phyloP scores from a whole-genome alignment of 2,329 filamentous ascomycete genomes.

The Neopestalotiopsis sp. region DNA sequence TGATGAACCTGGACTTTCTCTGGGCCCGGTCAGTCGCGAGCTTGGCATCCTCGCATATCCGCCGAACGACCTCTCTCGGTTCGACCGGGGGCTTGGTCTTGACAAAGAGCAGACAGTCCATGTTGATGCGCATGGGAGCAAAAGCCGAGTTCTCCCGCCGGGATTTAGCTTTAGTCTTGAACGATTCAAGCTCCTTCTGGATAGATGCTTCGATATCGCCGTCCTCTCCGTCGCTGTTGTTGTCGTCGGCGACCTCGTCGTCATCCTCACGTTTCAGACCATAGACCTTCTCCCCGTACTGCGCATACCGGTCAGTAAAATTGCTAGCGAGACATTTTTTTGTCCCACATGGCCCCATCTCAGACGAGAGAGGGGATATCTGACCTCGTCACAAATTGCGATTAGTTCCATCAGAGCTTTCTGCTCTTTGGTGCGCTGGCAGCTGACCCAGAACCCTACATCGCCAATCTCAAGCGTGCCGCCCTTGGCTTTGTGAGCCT shows the following conservation, averaged over 20 bases:
- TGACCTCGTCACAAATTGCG: constrained; percentile 69
- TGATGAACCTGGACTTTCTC: constrained; percentile 61
- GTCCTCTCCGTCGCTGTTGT: constrained; percentile 48
- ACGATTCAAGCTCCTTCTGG: constrained; percentile 69
- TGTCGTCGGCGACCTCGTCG: constrained; percentile 40
- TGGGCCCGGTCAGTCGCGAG: constrained; percentile 44
- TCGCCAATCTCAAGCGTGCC: constrained; percentile 68
- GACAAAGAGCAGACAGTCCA: constrained; percentile 70
- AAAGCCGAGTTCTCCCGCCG: constrained; percentile 53
- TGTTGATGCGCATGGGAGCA: constrained; percentile 55
- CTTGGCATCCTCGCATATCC: constrained; percentile 61
- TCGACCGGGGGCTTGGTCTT: constrained; percentile 60
- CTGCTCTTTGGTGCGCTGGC: constrained; percentile 72
- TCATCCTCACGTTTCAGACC: constrained; percentile 44
- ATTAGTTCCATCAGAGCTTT: constrained; percentile 72
- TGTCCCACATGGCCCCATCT: neutral
- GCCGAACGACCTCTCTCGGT: constrained; percentile 56
- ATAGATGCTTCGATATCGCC: constrained; percentile 78
- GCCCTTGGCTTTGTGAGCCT: constrained; percentile 43
- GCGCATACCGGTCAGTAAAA: constrained; percentile 23
- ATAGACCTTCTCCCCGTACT: constrained; percentile 72
- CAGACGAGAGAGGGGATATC: constrained; percentile 22
- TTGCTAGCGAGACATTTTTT: neutral
- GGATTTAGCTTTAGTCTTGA: constrained; percentile 53
- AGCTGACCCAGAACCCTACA: constrained; percentile 79